Evolutionary conservation across 2,329 filamentous ascomycete genomes (phyloP), one percentile per base, ranked within the genome.

Genomic region (Fusarium kyushuense): DNA sequence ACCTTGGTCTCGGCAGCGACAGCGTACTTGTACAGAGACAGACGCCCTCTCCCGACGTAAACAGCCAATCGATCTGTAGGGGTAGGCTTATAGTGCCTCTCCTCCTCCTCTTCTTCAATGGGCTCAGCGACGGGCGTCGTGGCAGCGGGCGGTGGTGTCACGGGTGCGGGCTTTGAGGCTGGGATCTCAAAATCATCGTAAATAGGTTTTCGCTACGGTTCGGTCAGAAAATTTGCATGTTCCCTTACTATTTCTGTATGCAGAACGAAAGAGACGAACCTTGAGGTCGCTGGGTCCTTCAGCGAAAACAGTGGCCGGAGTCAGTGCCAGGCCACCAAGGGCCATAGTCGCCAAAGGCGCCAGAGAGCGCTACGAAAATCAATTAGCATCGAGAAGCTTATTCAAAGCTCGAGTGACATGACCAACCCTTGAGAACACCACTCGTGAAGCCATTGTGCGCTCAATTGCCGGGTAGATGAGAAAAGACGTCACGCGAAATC

Each of bases 21-120:
- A 61, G 92, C 91, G 76, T 94, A 89, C 53, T 84, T 80, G 84
- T 98, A 92, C 43, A 97, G 84, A 78, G 91, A 91, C 65, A 97
- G 84, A 63, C 96, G 93, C 62, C 87, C 92, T 72, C 86, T 87
- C 74, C 92, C 89, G 76, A 99, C 91, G 78, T 97, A 90, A 33
- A 85, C 86, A 61, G 96, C 93, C 36, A 99, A 88, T 49, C 94
- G 91, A 80, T 97, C 94, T 69, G 96, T 98, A 16, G 94, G 94
- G 23, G 94, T 93, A 16, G 93, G 92, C 66, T 83, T 80, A 63
- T 78, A 78, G 48, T 76, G 72, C 58, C 77, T 67, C 78, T 76
- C 67, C 38, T 76, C 67, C 38, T 76, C 69, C 38, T 76, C 68
- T 27, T 76, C 70, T 32, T 74, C 72, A 58, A 76, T 76, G 68